Percentiles rank a stretch among this genome's conserved stretches.
Evolutionary conservation across 2,329 filamentous ascomycete species (phyloP).

Genomic region (Endoconidiophora polonica): DNA sequence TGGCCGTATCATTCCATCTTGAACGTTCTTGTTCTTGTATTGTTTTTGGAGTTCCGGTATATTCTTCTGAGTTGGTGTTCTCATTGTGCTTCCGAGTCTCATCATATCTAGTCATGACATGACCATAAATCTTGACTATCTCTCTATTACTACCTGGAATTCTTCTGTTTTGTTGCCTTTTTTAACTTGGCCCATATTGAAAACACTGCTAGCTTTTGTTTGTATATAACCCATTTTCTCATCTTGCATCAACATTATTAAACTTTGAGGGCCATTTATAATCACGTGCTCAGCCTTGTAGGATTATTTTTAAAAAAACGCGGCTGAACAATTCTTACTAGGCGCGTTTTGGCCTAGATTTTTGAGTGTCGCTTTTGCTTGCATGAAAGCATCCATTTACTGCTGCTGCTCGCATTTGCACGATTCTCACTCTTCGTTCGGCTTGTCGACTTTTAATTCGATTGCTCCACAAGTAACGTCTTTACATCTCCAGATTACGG

Average conservation of each 20-base stretch:
- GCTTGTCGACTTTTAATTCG: not conserved
- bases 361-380: constrained; percentile 1
- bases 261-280: constrained; percentile 10
- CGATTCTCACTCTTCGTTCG: not conserved
- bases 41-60: not conserved
- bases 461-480: too few relatives aligned
- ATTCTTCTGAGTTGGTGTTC: too few relatives aligned
- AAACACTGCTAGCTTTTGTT: not conserved
- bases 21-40: not conserved
- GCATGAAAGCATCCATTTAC: not conserved
- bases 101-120: too few relatives aligned
- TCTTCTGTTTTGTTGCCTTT: not conserved
- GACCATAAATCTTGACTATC: too few relatives aligned
- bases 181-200: not conserved
- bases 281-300: constrained; percentile 13
- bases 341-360: constrained; percentile 8
- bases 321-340: constrained; percentile 10
- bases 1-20: not conserved
- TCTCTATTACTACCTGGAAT: too few relatives aligned
- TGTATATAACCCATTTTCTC: too few relatives aligned
- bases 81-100: too few relatives aligned
- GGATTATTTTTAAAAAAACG: constrained; percentile 5
- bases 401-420: not conserved
- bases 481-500: too few relatives aligned
- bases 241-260: not conserved